Base-by-base conservation (phyloP, 495 filamentous ascomycete genomes). In the Aspergillus sclerotiicarbonarius region DNA sequence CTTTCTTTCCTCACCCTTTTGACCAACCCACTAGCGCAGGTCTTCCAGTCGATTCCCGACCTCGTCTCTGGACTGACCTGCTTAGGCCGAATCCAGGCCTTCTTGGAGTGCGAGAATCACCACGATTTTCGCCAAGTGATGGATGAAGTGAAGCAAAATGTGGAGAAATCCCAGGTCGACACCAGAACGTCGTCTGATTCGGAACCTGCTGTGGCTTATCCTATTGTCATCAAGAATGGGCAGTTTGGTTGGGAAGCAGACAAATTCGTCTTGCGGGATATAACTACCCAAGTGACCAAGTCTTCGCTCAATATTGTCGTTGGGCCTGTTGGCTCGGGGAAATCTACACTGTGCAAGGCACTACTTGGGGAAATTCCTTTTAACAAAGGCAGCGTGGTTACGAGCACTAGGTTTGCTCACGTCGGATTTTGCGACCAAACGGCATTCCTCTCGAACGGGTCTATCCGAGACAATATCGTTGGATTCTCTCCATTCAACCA, bases 291-390 rank as follows among this genome's bases (percentile, higher is more conserved):
- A n/a, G 44, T 62, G 9, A 16, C 49, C 20, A 50, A 46, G 8
- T 47, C 30, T 6, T 47, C 47, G 13, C 53, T 62, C 20, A 58
- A 45, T 2, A 53, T 65, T 6, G 52, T 65, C 0, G 41, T 67
- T 16, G 61, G 62, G 3, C 59, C 79, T 0, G 71, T 82, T 12
- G 81, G 69, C 0, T 76, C 69, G 13, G 82, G 82, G 0, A 86
- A 84, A 52, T 77, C 71, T 8, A 80, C 81, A 0, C 57, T 84
- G 0, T 61, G 79, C 55, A 78, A 78, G 48, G 75, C 72, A 8
- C 60, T 84, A 0, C 62, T 85, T 1, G 81, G 81, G 9, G 82
- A 84, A 61, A 66, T 80, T 15, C 69, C 75, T 2, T 35, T 53
- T 3, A 51, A 46, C 19, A 21, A 54, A 47, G 62, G 64, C 3